Base-by-base conservation (phyloP, 345 rosid species). In the Clarkia xantiana region DNA sequence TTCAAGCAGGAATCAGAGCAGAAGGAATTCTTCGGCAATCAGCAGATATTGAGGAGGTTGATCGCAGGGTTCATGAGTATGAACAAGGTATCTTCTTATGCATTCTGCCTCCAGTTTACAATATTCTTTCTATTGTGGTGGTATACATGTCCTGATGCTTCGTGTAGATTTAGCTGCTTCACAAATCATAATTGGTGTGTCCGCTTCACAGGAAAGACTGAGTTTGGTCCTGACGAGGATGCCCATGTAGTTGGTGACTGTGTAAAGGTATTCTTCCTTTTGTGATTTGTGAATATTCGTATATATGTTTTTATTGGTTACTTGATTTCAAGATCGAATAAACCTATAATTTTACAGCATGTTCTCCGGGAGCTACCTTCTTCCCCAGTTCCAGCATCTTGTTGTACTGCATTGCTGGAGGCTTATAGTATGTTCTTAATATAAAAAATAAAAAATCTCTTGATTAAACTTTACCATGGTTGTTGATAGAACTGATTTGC, bases 241-340 rank as follows among this genome's bases (percentile, higher is more conserved):
- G 93, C 96, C 54, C 98, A 91, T 68, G 96, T 91, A 69, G 65
- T 91, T 70, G 98, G 89, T 61, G 98, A 91, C 71, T 91, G 98
- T 71, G 80, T 91, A 40, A 91, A 91, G 96, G 98, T 91, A 71
- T 42, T 52, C 36, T 42, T 46, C 61, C 51, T 29, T 49, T 50
- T 53, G 43, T 29, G 36, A 29, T 29, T 29, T 23, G 3, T 23
- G 4, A 23, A 6, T 23, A 23, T 23, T 23, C 6, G 36, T 29
- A 29, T 29, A 29, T 36, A 20, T 41, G 14, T 39, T 7, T 25
- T 11, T 46, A 11, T 11, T 49, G 14, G 12, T 40, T 43, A 15
- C 8, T 47, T 15, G 44, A 36, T 36, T 55, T 54, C 52, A 56
- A 49, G 48, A 42, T 54, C 68, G 54, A 76, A 44, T 46, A 14